Evolutionary conservation across 768 basidiomycete species (phyloP).

Genomic region (Tulasnella sp.): DNA sequence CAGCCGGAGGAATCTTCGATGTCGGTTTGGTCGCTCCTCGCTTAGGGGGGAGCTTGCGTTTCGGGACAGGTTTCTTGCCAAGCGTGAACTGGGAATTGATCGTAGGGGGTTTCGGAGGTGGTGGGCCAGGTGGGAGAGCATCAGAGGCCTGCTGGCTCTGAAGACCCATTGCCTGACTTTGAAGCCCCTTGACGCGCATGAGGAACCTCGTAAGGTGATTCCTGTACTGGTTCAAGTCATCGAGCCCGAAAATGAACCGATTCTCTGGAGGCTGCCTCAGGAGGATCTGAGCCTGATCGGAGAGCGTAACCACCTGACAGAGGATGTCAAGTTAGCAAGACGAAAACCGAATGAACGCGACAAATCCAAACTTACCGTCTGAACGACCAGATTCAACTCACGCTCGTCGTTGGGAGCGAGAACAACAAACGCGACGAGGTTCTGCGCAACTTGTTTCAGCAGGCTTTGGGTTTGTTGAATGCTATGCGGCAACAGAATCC

Average conservation of each 20-base stretch:
- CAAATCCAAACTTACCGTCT: neutral
- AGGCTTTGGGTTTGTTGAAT: neutral
- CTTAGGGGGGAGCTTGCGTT: no score
- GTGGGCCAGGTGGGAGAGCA: neutral
- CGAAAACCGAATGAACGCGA: neutral
- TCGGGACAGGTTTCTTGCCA: no score
- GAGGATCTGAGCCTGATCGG: neutral
- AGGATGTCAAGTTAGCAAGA: neutral
- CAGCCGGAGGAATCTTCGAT: neutral
- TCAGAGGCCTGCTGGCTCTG: neutral
- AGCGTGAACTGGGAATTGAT: no score
- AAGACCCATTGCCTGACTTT: neutral
- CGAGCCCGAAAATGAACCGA: slow-evolving; percentile 4
- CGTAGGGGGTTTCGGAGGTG: no score
- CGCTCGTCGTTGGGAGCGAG: slow-evolving; percentile 9
- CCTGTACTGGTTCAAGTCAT: neutral
- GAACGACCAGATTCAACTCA: neutral
- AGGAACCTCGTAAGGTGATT: neutral
- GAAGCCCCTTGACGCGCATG: neutral
- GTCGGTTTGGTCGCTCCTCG: neutral
- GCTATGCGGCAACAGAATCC: neutral
- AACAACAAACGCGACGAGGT: neutral
- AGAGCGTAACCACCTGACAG: neutral
- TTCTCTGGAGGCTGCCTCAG: neutral
- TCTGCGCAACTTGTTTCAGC: neutral